Conservation (phyloP, 2,329 filamentous ascomycete genomes). For the Colletotrichum sp. region DNA sequence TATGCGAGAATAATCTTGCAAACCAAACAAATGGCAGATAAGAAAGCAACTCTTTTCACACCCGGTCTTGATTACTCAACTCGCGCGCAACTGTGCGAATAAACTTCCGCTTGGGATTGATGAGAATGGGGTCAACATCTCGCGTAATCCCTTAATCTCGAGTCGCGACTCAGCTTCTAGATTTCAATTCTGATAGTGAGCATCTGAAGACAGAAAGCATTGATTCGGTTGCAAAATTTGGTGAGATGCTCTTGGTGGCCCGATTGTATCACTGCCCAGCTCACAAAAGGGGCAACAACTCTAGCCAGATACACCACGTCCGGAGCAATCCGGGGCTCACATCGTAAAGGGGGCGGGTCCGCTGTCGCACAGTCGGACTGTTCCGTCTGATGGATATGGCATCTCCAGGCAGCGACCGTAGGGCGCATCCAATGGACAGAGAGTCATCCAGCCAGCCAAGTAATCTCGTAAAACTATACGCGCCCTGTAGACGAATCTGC, state of each 20-base stretch:
- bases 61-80: not conserved
- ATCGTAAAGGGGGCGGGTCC: not conserved
- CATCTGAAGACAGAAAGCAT: not conserved
- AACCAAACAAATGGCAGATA: fast-evolving
- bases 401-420: not conserved
- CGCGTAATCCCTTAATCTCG: not conserved
- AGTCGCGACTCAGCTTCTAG: not conserved
- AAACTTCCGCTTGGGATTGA: not conserved
- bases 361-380: not conserved
- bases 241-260: not conserved
- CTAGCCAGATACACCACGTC: not conserved
- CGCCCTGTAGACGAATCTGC: not conserved
- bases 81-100: not conserved
- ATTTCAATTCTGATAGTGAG: fast-evolving
- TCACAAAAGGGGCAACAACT: not conserved
- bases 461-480: not conserved
- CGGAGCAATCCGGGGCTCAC: not conserved
- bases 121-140: not conserved
- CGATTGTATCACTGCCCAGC: not conserved
- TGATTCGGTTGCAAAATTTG: not conserved
- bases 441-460: not conserved
- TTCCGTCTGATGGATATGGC: not conserved
- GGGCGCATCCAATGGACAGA: not conserved
- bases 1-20: fast-evolving
- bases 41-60: not conserved